Conservation (phyloP, 352 stramenopile species). For the Labyrinthula sp. region DNA sequence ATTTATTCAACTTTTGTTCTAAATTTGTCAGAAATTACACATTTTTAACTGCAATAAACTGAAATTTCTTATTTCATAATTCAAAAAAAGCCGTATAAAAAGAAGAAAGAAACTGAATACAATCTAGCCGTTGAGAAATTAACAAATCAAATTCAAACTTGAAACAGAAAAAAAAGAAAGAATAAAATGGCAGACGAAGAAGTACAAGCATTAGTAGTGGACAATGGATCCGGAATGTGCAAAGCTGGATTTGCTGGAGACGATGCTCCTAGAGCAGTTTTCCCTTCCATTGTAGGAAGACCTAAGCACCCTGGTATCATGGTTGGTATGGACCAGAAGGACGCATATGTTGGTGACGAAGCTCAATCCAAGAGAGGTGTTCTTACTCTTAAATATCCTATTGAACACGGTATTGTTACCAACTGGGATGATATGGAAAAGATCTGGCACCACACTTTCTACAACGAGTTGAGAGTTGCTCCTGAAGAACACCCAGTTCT, state of each 20-base stretch:
- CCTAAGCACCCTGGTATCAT: constrained; percentile 52
- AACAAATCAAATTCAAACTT: constrained; percentile 10
- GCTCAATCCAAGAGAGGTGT: constrained; percentile 62
- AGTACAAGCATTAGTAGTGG: constrained; percentile 21
- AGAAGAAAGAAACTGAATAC: too few relatives aligned
- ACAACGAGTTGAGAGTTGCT: constrained; percentile 80
- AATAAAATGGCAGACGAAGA: constrained; percentile 24
- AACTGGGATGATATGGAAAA: constrained; percentile 93
- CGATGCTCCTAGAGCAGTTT: constrained; percentile 53
- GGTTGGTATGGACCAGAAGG: constrained; percentile 64
- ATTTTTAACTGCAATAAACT: too few relatives aligned
- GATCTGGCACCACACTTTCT: constrained; percentile 99
- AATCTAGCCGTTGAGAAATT: too few relatives aligned
- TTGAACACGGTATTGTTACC: constrained; percentile 64
- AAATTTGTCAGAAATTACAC: too few relatives aligned
- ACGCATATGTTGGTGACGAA: constrained; percentile 77
- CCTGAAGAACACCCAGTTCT: constrained; percentile 87
- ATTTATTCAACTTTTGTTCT: too few relatives aligned
- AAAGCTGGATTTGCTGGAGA: constrained; percentile 59
- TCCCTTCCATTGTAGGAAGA: constrained; percentile 44
- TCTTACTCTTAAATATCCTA: constrained; percentile 55
- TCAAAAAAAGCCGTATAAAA: too few relatives aligned
- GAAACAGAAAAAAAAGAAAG: constrained; percentile 7
- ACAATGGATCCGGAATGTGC: constrained; percentile 27
- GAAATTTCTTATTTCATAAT: too few relatives aligned